A percentile compares a stretch with the other conserved stretches of the same genome.
These are phyloP conservation scores for Neurospora africana DNA, from an alignment of 495 filamentous ascomycete genomes.

Conservation along the genomic window DNA sequence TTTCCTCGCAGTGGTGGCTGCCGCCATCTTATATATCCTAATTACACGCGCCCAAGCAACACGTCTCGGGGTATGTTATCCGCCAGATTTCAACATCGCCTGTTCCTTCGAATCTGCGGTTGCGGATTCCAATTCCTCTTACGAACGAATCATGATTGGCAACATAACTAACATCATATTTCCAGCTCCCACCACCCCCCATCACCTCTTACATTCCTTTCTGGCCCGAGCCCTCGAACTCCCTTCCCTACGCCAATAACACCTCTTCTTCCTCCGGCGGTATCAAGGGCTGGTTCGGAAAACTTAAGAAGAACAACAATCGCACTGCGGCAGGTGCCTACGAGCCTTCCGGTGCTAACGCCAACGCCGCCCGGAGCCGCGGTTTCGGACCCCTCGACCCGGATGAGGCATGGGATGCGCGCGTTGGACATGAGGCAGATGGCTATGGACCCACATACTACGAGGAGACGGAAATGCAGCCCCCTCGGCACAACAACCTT, in stretches of 20 bases:
- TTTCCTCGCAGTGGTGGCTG: conserved; percentile 38
- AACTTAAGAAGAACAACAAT: conserved; percentile 41
- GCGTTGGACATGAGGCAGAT: conserved; percentile 51
- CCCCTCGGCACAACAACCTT: conserved; percentile 6
- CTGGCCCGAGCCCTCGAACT: conserved; percentile 18
- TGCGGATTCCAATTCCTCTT: neutral
- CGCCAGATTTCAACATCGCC: neutral
- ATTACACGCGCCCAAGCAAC: conserved; percentile 51
- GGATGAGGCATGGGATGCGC: conserved; percentile 63
- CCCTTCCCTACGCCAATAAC: conserved; percentile 24
- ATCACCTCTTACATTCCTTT: conserved; percentile 53
- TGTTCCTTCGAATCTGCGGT: neutral
- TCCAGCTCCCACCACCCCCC: conserved; percentile 48
- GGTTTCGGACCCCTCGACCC: conserved; percentile 50
- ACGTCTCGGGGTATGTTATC: conserved; percentile 43
- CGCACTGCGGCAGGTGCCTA: conserved; percentile 51
- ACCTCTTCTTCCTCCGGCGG: conserved; percentile 46
- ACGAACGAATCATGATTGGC: neutral
- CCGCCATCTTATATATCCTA: conserved; percentile 38
- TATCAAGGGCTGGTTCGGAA: conserved; percentile 48
- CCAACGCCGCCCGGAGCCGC: conserved; percentile 15
- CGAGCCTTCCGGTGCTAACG: conserved; percentile 32
- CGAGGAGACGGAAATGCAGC: conserved; percentile 52
- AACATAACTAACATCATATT: neutral
- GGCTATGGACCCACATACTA: conserved; percentile 43